phyloP scores from a whole-genome alignment of 2,329 filamentous ascomycete genomes.

The Sclerotinia trifoliorum region DNA sequence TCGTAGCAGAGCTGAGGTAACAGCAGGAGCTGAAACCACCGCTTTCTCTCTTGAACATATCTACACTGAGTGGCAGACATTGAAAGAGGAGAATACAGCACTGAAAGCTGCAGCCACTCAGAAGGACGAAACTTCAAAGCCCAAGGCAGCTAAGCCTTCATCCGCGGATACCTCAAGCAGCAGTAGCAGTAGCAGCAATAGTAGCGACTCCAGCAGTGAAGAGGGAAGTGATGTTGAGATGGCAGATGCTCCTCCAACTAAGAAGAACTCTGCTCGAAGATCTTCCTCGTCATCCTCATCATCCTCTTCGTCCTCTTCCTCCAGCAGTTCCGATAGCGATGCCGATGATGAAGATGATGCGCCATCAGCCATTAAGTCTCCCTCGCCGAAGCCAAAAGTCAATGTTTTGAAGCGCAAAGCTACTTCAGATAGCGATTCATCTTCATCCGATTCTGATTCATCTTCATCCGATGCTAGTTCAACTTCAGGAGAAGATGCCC shows the following conservation, averaged over 20 bases:
- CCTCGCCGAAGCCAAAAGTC: constrained; percentile 36
- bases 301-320: constrained; percentile 33
- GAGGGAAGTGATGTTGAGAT: constrained; percentile 42
- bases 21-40: constrained; percentile 47
- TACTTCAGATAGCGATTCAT: constrained; percentile 33
- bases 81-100: constrained; percentile 28
- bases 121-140: constrained; percentile 25
- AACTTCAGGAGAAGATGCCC: constrained; percentile 33
- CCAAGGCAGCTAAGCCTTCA: constrained; percentile 31
- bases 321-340: constrained; percentile 50
- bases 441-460: constrained; percentile 40
- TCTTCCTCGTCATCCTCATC: constrained; percentile 42
- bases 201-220: constrained; percentile 37
- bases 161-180: constrained; percentile 34
- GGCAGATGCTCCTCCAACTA: constrained; percentile 37
- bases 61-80: constrained; percentile 44
- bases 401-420: constrained; percentile 58
- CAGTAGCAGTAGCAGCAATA: constrained; percentile 39
- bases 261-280: constrained; percentile 37
- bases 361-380: constrained; percentile 32
- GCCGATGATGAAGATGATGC: constrained; percentile 50
- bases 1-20: constrained; percentile 41
- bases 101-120: constrained; percentile 21
- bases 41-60: constrained; percentile 41
- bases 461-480: constrained; percentile 39